phyloP scores from a whole-genome alignment of 306 rosid species.

The Acacia confusa region DNA sequence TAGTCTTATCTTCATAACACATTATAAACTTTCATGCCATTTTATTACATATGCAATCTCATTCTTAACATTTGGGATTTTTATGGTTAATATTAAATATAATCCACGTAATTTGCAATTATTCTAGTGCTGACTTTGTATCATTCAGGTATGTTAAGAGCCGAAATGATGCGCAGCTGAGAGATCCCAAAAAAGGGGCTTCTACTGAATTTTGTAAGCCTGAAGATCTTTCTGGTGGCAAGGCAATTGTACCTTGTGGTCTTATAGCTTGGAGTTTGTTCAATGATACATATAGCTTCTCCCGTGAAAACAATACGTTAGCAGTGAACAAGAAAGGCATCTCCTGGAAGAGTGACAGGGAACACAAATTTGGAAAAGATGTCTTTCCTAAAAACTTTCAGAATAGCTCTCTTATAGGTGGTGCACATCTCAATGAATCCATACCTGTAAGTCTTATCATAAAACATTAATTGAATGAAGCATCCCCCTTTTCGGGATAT shows the following conservation, averaged over 20 bases:
- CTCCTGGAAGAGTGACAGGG: constrained; percentile 94
- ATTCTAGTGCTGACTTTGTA: constrained; percentile 4
- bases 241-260: constrained; percentile 80
- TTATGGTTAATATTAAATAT: constrained; percentile 7
- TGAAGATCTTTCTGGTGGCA: constrained; percentile 48
- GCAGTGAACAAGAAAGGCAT: constrained; percentile 69
- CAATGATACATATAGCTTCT: constrained; percentile 79
- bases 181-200: constrained; percentile 26
- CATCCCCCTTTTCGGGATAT: neutral
- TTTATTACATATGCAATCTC: neutral
- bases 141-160: constrained; percentile 84
- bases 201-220: constrained; percentile 60
- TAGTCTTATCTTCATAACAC: neutral
- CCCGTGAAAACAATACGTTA: constrained; percentile 40
- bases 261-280: constrained; percentile 98
- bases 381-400: constrained; percentile 90
- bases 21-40: neutral
- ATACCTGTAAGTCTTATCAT: constrained; percentile 56
- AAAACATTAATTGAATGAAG: constrained; percentile 16
- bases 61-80: constrained; percentile 5
- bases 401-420: constrained; percentile 67
- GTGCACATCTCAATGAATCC: constrained; percentile 29
- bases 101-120: constrained; percentile 6
- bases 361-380: constrained; percentile 80
- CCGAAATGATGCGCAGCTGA: constrained; percentile 85